Evolutionary conservation across 169 alveolate genomes (phyloP), one percentile per base, ranked within the genome.

Genomic region (Plasmodium vivax): DNA sequence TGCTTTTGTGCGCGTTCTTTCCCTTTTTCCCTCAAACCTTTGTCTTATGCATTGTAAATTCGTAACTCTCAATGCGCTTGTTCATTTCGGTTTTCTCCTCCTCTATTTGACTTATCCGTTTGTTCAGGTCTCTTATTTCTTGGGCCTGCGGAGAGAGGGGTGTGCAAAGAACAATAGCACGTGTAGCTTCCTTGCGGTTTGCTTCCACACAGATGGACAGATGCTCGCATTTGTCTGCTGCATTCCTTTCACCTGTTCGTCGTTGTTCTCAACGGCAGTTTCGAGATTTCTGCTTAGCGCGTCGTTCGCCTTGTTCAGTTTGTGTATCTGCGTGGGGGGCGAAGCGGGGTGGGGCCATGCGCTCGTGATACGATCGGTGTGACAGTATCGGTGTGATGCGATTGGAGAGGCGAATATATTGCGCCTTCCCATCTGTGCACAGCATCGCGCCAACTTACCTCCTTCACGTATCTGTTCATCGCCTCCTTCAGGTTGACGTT

Each of bases 81-180:
- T 87, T 75, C 87, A 87, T 75, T 45, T 87, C 93, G n/a, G 62
- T 75, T 87, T 87, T 87, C 82, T 87, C 82, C 12, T 79, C 93
- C 68, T 27, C 68, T 79, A 87, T 87, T 45, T 23, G 12, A 19
- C 38, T 51, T 87, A 87, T 87, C 82, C 77, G 77, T 32, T 87
- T 87, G 58, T 87, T 74, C 82, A 87, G 71, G 71, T 87, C 93
- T 87, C 93, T 75, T 36, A 87, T 87, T 75, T 87, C 93, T 87
- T 87, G 93, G 30, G 79, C 85, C 93, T 85, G 8, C 62, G 27
- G 41, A 34, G 43, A 74, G 62, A 14, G 36, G 77, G 38, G 62
- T 45, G 41, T 3, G 32, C 12, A 68, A 30, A 27, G 77, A 19
- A 19, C n/a, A 68, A n/a, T 62, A 27, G 9, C 77, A 19, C n/a